A percentile compares a stretch with the other conserved stretches of the same genome.
Evolutionary conservation across 2,329 filamentous ascomycete genomes (phyloP).

Genomic region (Pseudogymnoascus verrucosus): DNA sequence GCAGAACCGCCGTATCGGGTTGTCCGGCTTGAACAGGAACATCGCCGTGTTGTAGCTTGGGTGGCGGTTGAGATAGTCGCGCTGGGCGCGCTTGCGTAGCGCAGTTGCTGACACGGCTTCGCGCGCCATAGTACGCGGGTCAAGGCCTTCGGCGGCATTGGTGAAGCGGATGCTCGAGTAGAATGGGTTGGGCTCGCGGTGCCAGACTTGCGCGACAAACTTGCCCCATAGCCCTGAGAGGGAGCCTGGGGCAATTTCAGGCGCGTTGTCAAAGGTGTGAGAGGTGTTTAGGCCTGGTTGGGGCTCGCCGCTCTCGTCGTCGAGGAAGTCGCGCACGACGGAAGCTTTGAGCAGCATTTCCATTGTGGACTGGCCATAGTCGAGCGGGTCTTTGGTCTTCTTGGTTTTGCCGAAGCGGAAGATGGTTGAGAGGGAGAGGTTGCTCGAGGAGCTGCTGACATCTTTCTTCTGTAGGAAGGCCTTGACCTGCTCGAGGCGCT

Average conservation of each 20-base stretch:
- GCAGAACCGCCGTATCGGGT: constrained; percentile 72
- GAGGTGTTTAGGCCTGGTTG: constrained; percentile 23
- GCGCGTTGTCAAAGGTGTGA: constrained; percentile 7
- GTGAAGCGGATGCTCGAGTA: constrained; percentile 71
- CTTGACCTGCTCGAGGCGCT: constrained; percentile 91
- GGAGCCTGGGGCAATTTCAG: constrained; percentile 37
- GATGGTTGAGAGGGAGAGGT: constrained; percentile 67
- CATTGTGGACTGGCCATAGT: constrained; percentile 84
- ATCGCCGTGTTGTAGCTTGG: constrained; percentile 89
- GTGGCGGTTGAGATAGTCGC: constrained; percentile 80
- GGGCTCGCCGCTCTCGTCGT: constrained; percentile 53
- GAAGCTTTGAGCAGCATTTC: constrained; percentile 97
- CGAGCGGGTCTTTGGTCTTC: constrained; percentile 69
- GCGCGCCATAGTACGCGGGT: constrained; percentile 80
- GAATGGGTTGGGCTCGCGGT: constrained; percentile 85
- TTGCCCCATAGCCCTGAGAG: constrained; percentile 56
- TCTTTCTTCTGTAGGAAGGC: constrained; percentile 91
- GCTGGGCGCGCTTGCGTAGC: constrained; percentile 75
- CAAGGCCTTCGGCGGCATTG: constrained; percentile 66
- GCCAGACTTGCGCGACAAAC: constrained; percentile 46
- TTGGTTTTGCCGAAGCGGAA: constrained; percentile 54
- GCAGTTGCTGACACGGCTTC: constrained; percentile 81
- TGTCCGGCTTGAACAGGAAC: constrained; percentile 73
- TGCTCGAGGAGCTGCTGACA: constrained; percentile 61
- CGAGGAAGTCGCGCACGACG: constrained; percentile 88